Base-by-base conservation (phyloP, 192 early-diverging fungal genomes). In the Coemansia furcata region DNA sequence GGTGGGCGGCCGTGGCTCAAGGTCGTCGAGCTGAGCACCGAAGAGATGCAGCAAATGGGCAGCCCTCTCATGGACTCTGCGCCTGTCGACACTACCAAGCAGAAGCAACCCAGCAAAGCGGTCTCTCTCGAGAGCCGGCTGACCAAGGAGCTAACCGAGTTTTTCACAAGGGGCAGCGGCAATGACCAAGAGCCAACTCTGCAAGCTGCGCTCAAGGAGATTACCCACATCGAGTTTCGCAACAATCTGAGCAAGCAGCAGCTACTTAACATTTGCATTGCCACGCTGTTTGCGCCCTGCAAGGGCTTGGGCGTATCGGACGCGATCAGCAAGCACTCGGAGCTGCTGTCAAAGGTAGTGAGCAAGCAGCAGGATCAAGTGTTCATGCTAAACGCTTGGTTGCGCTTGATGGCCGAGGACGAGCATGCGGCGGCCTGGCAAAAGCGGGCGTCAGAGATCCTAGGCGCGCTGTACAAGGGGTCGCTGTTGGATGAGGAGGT, bases 401-500 rank as follows among this genome's bases (percentile, higher is more conserved):
- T 67, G 59, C 75, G 73, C 14, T 44, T 76, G 66, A 47, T 77
- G 26, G 58, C 67, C 12, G 73, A 77, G 12, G 69, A 68, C 30
- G 69, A 61, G 29, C 57, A 66, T 35, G 78, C 72, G 4, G 52
- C 50, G 46, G 65, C 69, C 21, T 83, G 81, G 81, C 73, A 88
- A 60, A 63, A 65, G 19, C 88, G 87, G 72, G 83, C 90, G 9
- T 66, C 88, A 4, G 72, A 88, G 44, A 71, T 92, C 36, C 85
- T 92, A 44, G 87, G 91, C 70, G 74, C 78, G 23, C 80, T 90
- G 50, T 95, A 95, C 70, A 91, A 87, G 64, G 62, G 61, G 47
- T 93, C 93, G 67, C 73, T 91, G 59, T 77, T 95, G 15, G 93
- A 95, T 62, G 93, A 95, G 73, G 93, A 95, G 32, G 85, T 84